A percentile compares a stretch with the other conserved stretches of the same genome.
phyloP scores from a whole-genome alignment of 352 stramenopile genomes.

The Phytophthora uliginosa region DNA sequence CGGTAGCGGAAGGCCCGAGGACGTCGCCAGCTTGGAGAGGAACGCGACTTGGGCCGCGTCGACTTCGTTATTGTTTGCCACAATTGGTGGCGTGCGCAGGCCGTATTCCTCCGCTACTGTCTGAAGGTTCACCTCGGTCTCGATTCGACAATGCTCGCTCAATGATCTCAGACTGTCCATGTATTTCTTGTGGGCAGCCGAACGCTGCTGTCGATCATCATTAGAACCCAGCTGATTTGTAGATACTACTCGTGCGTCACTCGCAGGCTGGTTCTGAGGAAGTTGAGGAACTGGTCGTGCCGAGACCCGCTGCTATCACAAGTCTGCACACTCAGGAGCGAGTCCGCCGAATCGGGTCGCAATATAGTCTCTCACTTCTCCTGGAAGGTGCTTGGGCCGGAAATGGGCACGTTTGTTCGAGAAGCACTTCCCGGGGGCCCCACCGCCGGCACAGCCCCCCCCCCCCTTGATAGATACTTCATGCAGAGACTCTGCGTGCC shows the following conservation, averaged over 20 bases:
- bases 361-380: neutral
- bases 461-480: slow-evolving; percentile 13
- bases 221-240: no score
- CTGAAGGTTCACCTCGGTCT: neutral
- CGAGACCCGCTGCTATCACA: neutral
- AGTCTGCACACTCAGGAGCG: slow-evolving; percentile 1
- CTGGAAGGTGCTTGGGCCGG: neutral
- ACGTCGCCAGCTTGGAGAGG: neutral
- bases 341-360: neutral
- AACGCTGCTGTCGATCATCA: neutral
- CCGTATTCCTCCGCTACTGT: no score
- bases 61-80: neutral
- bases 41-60: neutral
- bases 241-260: no score
- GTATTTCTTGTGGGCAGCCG: neutral
- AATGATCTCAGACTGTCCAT: neutral
- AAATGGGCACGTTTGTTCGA: neutral
- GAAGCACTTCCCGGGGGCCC: neutral
- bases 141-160: neutral
- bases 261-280: no score
- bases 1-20: neutral
- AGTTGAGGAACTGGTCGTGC: neutral
- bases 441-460: neutral
- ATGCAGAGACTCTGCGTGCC: neutral
- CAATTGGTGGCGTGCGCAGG: no score